phyloP scores from a whole-genome alignment of 2,329 filamentous ascomycete species.

The Lizonia empirigonia region DNA sequence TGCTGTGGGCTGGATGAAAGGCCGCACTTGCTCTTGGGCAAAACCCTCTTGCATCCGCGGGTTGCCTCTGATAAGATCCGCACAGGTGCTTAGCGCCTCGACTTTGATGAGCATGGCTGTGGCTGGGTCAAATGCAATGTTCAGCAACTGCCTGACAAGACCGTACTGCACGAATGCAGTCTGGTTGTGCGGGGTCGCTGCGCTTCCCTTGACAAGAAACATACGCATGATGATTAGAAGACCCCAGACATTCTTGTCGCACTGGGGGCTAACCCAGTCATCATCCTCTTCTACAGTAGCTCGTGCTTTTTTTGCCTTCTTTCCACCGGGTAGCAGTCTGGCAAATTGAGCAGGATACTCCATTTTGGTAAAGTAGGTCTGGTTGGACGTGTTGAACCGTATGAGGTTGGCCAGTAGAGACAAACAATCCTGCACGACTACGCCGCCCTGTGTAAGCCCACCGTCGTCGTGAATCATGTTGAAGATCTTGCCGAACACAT shows the following conservation, averaged over 20 bases:
- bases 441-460: slow-evolving; percentile 78
- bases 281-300: slow-evolving; percentile 65
- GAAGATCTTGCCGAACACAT: slow-evolving; percentile 88
- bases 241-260: slow-evolving; percentile 90
- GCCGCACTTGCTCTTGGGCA: slow-evolving; percentile 79
- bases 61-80: slow-evolving; percentile 86
- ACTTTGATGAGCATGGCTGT: slow-evolving; percentile 79
- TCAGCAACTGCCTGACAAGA: slow-evolving; percentile 77
- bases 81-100: slow-evolving; percentile 84
- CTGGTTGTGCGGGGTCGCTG: slow-evolving; percentile 83
- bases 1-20: slow-evolving; percentile 56
- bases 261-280: slow-evolving; percentile 76
- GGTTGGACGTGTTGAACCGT: slow-evolving; percentile 85
- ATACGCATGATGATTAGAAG: slow-evolving; percentile 83
- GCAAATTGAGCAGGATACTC: slow-evolving; percentile 77
- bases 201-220: slow-evolving; percentile 81
- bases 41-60: slow-evolving; percentile 82
- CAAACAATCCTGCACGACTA: slow-evolving; percentile 89
- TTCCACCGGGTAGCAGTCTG: slow-evolving; percentile 67
- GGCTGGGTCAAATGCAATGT: slow-evolving; percentile 77
- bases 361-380: slow-evolving; percentile 90
- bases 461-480: slow-evolving; percentile 82
- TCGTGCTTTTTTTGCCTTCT: slow-evolving; percentile 60
- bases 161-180: slow-evolving; percentile 82
- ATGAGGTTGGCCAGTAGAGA: slow-evolving; percentile 89